phyloP scores from a whole-genome alignment of 495 filamentous ascomycete genomes.

The Daldinia vernicosa region DNA sequence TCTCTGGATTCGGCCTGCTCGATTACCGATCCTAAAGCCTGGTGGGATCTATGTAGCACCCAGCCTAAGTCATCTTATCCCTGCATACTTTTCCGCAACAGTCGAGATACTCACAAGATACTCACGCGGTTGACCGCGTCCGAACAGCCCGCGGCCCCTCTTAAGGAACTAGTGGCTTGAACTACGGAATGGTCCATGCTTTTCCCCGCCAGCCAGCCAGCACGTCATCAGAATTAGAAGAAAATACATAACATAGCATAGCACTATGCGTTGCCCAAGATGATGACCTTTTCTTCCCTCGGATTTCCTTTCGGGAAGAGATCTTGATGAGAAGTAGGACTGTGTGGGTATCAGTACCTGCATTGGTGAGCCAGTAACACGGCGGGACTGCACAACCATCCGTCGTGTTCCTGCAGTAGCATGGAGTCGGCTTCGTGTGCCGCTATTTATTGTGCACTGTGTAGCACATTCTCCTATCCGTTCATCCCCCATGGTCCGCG shows the following conservation, averaged over 20 bases:
- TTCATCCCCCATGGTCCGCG: constrained; percentile 9
- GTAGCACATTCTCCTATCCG: constrained; percentile 7
- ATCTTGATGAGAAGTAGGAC: constrained; percentile 8
- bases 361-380: constrained; percentile 36
- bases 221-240: constrained; percentile 20
- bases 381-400: constrained; percentile 34
- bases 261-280: background rate
- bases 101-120: constrained; percentile 39
- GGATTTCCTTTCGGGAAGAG: constrained; percentile 5
- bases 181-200: constrained; percentile 31
- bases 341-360: constrained; percentile 37
- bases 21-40: constrained; percentile 9
- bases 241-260: constrained; percentile 1
- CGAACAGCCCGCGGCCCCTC: constrained; percentile 18
- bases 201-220: constrained; percentile 31
- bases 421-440: constrained; percentile 25
- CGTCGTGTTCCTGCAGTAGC: constrained; percentile 43
- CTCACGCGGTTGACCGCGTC: constrained; percentile 37
- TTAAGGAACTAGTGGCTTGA: constrained; percentile 23
- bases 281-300: constrained; percentile 9
- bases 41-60: constrained; percentile 22
- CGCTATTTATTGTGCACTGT: constrained; percentile 27
- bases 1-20: constrained; percentile 8
- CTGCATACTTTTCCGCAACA: constrained; percentile 36
- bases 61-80: constrained; percentile 23